Evolutionary conservation across 1,139 yeast genomes (phyloP), one percentile per base, ranked within the genome.

Genomic region (Protomyces pachydermus): DNA sequence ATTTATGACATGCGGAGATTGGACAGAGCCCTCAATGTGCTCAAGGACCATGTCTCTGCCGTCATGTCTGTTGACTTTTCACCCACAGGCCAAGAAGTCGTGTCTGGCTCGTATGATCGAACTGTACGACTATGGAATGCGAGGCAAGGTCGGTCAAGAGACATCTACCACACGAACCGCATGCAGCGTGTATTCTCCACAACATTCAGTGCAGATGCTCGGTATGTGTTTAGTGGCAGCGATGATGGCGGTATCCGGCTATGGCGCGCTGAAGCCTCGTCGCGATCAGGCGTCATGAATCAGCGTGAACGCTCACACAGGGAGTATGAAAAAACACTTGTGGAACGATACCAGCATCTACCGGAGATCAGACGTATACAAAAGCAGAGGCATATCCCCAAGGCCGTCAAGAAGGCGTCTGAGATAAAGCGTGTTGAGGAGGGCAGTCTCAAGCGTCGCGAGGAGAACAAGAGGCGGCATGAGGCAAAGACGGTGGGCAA

Each of bases 31-130:
- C 74, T 86, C 56, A 91, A 91, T 70, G 90, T 93, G 16, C 90
- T 83, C 76, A 91, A 93, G 76, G 98, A 91, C 75, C 99, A 95
- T 74, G 97, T 93, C 51, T 88, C 96, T 48, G 97, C 98, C 0
- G 95, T 95, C 6, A 83, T 91, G 85, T 96, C 90, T 73, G 84
- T 93, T 51, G 98, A 95, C 75, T 93, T 89, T 73, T 84, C 96
- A 12, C 98, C 98, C 51, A 91, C 98, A 0, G 99, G 99, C 70
- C 91, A 90, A 74, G 98, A 93, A 75, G 77, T 95, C 50, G 98
- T 91, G 9, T 88, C 97, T 1, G 98, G 97, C 28, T 88, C 97
- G 0, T 95, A 93, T 74, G 99, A 95, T 75, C 87, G 91, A 73
- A 90, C 98, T 1, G 82, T 95, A 52, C 82, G 99, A 69, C 85